Conservation (phyloP, 352 stramenopile species). For the Phytophthora rubi region DNA sequence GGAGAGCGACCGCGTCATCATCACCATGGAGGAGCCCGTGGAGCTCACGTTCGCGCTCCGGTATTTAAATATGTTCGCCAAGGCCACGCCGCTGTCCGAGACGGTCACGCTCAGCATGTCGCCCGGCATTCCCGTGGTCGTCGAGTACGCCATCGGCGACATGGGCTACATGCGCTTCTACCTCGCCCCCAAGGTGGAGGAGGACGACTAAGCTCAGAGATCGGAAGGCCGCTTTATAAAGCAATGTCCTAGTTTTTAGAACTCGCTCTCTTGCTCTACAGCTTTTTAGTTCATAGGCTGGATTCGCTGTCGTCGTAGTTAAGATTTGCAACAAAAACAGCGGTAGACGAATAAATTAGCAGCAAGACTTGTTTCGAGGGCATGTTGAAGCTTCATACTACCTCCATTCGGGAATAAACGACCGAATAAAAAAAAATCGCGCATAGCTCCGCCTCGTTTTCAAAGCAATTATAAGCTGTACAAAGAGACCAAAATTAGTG, state of each 20-base stretch:
- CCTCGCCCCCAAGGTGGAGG: conserved; percentile 99
- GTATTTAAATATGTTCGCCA: conserved; percentile 99
- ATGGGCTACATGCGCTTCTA: conserved; percentile 99
- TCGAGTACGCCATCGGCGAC: conserved; percentile 99
- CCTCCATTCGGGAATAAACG: no score
- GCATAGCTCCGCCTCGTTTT: no score
- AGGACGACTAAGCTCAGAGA: conserved; percentile 87
- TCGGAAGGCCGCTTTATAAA: background rate
- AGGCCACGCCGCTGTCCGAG: conserved; percentile 96
- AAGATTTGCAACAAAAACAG: conserved; percentile 11
- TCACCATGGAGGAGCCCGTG: conserved; percentile 99
- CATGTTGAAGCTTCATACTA: background rate
- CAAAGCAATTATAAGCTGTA: no score
- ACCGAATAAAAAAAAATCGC: no score
- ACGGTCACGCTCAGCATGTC: conserved; percentile 98
- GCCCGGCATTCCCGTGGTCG: conserved; percentile 97
- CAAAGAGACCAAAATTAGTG: no score
- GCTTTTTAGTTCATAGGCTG: conserved; percentile 28
- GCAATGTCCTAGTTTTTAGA: background rate
- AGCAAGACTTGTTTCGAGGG: conserved; percentile 13
- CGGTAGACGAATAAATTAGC: conserved; percentile 18
- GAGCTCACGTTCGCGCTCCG: conserved; percentile 99
- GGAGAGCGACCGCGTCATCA: conserved; percentile 93
- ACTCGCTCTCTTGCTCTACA: conserved; percentile 7
- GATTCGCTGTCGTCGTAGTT: conserved; percentile 5